phyloP scores from a whole-genome alignment of 1,284 basidiomycete species.

The Ustilago crameri region DNA sequence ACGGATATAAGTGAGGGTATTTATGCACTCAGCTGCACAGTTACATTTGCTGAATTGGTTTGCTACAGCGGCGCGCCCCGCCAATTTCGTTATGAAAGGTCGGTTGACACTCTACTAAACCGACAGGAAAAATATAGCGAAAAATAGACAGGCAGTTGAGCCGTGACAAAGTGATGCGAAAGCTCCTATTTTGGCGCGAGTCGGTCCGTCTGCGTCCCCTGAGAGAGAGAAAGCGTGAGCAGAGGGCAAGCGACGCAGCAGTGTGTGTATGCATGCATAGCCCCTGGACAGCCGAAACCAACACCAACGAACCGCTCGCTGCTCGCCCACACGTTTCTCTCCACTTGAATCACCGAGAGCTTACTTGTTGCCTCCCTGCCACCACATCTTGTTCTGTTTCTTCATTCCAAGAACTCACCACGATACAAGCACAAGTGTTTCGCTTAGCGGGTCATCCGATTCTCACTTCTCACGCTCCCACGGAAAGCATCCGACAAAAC shows the following conservation, averaged over 20 bases:
- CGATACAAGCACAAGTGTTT: no score
- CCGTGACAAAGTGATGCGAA: no score
- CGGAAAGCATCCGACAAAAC: no score
- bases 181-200: constrained; percentile 9
- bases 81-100: constrained; percentile 1
- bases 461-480: no score
- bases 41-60: neutral
- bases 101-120: constrained; percentile 1
- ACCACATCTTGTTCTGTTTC: neutral
- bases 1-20: no score
- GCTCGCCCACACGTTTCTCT: neutral
- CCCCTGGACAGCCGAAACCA: constrained; percentile 17
- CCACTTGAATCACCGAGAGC: neutral
- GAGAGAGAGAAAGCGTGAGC: no score
- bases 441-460: no score
- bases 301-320: constrained; percentile 5
- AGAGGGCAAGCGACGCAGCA: neutral
- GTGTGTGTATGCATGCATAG: constrained; percentile 3
- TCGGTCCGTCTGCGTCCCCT: neutral
- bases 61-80: neutral
- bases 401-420: neutral
- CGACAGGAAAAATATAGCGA: neutral
- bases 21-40: neutral
- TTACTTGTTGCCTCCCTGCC: no score
- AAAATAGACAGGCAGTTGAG: neutral